phyloP scores from a whole-genome alignment of 371 early-diverging fungal genomes.

The Rhizopus arrhizus region DNA sequence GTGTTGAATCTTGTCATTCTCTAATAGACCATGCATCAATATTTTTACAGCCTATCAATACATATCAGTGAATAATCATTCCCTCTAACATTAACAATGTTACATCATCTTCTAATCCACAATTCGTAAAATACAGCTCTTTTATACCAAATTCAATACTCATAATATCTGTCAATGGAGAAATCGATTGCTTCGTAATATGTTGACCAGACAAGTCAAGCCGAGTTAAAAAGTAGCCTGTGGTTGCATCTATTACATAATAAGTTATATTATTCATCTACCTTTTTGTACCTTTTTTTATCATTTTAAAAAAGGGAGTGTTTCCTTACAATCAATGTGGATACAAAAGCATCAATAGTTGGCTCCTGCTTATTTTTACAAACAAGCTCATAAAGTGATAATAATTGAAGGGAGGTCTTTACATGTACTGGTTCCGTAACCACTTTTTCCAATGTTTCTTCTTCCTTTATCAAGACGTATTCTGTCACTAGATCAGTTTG shows the following conservation, averaged over 20 bases:
- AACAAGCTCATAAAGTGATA: constrained; percentile 44
- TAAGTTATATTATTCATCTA: background rate
- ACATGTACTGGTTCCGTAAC: constrained; percentile 18
- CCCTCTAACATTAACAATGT: background rate
- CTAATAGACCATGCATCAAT: constrained; percentile 60
- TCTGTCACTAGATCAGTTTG: constrained; percentile 51
- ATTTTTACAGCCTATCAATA: constrained; percentile 58
- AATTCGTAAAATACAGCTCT: constrained; percentile 57
- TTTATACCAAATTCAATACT: constrained; percentile 59
- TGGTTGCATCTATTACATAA: constrained; percentile 25
- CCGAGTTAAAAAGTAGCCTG: constrained; percentile 35
- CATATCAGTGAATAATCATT: background rate
- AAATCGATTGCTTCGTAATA: constrained; percentile 42
- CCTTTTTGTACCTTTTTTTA: background rate
- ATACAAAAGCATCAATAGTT: constrained; percentile 51
- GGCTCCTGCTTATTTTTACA: constrained; percentile 61
- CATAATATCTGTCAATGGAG: constrained; percentile 66
- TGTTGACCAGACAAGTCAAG: constrained; percentile 54
- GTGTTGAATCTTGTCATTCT: constrained; percentile 52
- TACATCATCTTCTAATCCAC: constrained; percentile 72
- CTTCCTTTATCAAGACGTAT: constrained; percentile 38
- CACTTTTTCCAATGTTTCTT: constrained; percentile 2
- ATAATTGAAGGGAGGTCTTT: constrained; percentile 28
- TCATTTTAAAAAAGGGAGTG: background rate
- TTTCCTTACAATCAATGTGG: constrained; percentile 46